These are phyloP conservation scores for Xylaria sp. DNA, from an alignment of 2,329 filamentous ascomycete species.

Conservation along the genomic window DNA sequence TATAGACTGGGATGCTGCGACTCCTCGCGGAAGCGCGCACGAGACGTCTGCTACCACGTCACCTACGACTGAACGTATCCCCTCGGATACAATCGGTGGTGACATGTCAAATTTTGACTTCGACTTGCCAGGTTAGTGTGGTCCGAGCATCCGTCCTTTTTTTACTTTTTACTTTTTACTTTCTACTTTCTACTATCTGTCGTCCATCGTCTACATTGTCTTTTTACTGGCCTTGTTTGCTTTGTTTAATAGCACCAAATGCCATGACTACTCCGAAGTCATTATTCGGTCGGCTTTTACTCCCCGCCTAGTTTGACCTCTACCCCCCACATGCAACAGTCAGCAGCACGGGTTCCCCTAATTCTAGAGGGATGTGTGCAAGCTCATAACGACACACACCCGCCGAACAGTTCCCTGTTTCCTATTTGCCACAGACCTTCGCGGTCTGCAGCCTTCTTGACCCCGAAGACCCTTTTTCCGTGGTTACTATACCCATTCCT, in stretches of 20 bases:
- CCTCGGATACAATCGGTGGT: conserved; percentile 37
- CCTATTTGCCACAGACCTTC: conserved; percentile 31
- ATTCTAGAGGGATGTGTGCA: conserved; percentile 8
- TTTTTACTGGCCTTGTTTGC: neutral
- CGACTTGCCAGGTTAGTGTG: conserved; percentile 46
- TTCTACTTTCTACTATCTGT: neutral
- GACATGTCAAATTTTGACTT: conserved; percentile 46
- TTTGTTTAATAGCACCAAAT: neutral
- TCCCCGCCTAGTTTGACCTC: conserved; percentile 16
- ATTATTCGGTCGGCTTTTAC: conserved; percentile 13
- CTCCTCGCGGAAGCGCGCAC: conserved; percentile 37
- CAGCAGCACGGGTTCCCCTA: conserved; percentile 29
- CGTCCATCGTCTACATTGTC: conserved; percentile 11
- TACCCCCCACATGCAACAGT: conserved; percentile 26
- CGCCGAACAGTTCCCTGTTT: conserved; percentile 1
- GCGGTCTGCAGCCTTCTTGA: conserved; percentile 17
- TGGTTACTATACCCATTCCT: conserved; percentile 11
- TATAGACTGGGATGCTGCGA: conserved; percentile 73
- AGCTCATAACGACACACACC: conserved; percentile 12
- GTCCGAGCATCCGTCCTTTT: conserved; percentile 4
- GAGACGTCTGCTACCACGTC: conserved; percentile 44
- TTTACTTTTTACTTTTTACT: neutral
- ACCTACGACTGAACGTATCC: conserved; percentile 41
- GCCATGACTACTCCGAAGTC: conserved; percentile 4
- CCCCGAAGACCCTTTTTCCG: conserved; percentile 19